Percentiles rank a stretch among this genome's conserved stretches.
Conservation (phyloP, 257 asterid species). For the Scutellaria barbata region DNA sequence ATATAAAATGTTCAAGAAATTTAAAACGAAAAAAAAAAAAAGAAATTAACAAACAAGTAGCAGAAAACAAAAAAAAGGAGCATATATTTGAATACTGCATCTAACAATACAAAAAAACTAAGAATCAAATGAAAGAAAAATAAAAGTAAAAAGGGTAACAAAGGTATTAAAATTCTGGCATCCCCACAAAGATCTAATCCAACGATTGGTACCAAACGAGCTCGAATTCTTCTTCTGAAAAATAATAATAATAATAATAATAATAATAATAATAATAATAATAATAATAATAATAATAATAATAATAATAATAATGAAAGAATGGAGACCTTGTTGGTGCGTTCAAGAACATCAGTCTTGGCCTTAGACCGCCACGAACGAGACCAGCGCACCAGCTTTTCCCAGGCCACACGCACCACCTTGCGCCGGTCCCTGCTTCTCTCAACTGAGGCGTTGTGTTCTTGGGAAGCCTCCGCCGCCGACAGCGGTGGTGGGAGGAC, state of each 20-base stretch:
- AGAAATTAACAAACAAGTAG: neutral
- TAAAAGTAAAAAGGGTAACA: too few species aligned
- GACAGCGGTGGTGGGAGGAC: slow-evolving; percentile 33
- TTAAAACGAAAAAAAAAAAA: neutral
- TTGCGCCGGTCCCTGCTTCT: slow-evolving; percentile 65
- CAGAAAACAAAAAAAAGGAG: neutral
- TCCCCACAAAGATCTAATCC: neutral
- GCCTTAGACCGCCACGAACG: slow-evolving; percentile 80
- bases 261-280: too few species aligned
- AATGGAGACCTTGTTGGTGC: slow-evolving; percentile 72
- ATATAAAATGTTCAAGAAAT: neutral
- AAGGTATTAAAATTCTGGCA: neutral
- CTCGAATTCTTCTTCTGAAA: too few species aligned
- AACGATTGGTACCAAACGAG: neutral
- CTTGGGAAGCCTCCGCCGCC: slow-evolving; percentile 49
- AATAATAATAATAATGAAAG: too few species aligned
- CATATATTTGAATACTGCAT: neutral
- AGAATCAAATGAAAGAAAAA: too few species aligned
- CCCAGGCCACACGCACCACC: slow-evolving; percentile 88
- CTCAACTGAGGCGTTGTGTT: slow-evolving; percentile 38
- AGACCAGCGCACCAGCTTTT: slow-evolving; percentile 95
- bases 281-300: too few species aligned
- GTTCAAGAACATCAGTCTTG: slow-evolving; percentile 86
- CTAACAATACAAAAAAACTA: neutral
- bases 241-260: too few species aligned